These are phyloP conservation scores for Posidonia australis DNA, from an alignment of 106 monocot species.

Conservation along the genomic window DNA sequence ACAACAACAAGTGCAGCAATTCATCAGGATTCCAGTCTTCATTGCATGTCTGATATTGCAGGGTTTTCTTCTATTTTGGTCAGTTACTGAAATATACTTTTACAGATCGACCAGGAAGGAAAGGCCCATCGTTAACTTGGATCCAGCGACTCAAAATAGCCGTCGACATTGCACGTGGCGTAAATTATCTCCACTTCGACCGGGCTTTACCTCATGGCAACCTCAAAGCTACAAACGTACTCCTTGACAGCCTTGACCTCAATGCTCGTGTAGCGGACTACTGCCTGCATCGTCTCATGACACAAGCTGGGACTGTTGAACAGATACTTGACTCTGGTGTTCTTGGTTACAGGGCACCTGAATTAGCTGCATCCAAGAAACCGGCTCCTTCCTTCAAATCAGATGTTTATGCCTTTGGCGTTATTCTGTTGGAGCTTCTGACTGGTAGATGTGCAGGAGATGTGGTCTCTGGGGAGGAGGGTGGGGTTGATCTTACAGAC, in stretches of 20 bases:
- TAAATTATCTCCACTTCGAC: slow-evolving; percentile 97
- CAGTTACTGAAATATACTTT: neutral
- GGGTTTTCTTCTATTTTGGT: neutral
- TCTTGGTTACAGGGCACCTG: slow-evolving; percentile 85
- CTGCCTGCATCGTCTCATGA: slow-evolving; percentile 96
- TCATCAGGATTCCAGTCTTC: too few species aligned
- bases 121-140: slow-evolving; percentile 77
- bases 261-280: slow-evolving; percentile 87
- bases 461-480: slow-evolving; percentile 67
- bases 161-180: slow-evolving; percentile 81
- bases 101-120: slow-evolving; percentile 90
- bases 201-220: slow-evolving; percentile 89
- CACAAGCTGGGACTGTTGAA: slow-evolving; percentile 60
- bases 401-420: slow-evolving; percentile 82
- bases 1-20: too few species aligned
- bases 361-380: slow-evolving; percentile 67
- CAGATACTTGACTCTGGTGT: slow-evolving; percentile 64
- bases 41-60: neutral
- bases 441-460: slow-evolving; percentile 90
- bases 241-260: slow-evolving; percentile 82
- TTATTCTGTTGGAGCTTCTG: slow-evolving; percentile 73
- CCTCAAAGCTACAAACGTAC: slow-evolving; percentile 77
- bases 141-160: slow-evolving; percentile 81
- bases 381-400: slow-evolving; percentile 81
- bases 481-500: slow-evolving; percentile 61